Base-by-base conservation (phyloP, 306 rosid genomes). In the Citrullus colocynthis region DNA sequence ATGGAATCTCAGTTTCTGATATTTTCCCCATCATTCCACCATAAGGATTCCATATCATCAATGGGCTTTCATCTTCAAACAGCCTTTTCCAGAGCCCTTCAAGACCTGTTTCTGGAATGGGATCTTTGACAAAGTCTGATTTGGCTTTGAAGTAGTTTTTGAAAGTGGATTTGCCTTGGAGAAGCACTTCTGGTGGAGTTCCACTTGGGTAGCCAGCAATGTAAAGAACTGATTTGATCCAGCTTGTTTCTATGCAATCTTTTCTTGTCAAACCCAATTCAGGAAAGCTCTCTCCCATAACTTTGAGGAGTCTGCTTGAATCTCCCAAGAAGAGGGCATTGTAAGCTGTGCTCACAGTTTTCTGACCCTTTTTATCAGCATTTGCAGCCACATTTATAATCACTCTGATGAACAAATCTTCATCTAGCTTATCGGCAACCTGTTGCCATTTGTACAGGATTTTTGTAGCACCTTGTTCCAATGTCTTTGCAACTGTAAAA, bases 121-220 rank as follows among this genome's bases (percentile, higher is more conserved):
- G 82, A 17, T 81, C 85, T 8, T 79, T 85, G 6, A 91, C 93
- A 13, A 86, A 93, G 57, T 93, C 98, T 57, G 97, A 89, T 67
- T 93, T 93, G 34, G 98, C 97, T 59, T 91, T 93, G 97, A 93
- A 91, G 83, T 74, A 88, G 80, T 79, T 87, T 82, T 89, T 90
- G 88, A 83, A 90, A 1, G 89, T 81, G 20, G 98, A 76, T 63
- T 87, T 90, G 1, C 93, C 91, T 42, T 91, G 21, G 41, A 91
- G 97, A 1, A 91, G 83, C 44, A 88, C 87, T 78, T 91, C 93
- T 0, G 85, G 82, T 0, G 85, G 86, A 2, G 92, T 88, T 3
- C 88, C 90, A 48, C 56, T 88, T 17, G 96, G 90, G 59, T 20
- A 89, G 7, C 92, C 90, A n/a, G 91, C 96, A 56, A 91, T 86